These are phyloP conservation scores for Rostrohypoxylon terebratum DNA, from an alignment of 495 filamentous ascomycete species.

Conservation along the genomic window DNA sequence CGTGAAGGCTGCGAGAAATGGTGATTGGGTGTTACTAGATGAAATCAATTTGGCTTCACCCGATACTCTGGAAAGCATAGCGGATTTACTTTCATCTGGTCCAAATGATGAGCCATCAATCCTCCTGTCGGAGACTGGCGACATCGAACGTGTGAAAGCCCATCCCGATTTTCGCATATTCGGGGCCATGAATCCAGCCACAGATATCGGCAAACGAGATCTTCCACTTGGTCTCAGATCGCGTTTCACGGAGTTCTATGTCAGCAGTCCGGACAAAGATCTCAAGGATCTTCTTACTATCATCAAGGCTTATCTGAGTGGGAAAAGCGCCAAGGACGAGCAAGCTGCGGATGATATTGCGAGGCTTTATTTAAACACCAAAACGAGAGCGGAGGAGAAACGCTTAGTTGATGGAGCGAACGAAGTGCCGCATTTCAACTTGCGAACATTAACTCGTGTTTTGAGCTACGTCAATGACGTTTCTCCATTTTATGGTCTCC, in stretches of 20 bases:
- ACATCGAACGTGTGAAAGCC: conserved; percentile 85
- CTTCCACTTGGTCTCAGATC: conserved; percentile 85
- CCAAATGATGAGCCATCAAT: conserved; percentile 77
- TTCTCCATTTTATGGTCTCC: conserved; percentile 84
- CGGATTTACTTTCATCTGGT: conserved; percentile 80
- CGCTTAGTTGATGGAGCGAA: conserved; percentile 91
- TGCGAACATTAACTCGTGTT: conserved; percentile 92
- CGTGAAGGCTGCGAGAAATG: conserved; percentile 89
- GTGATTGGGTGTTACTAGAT: conserved; percentile 97
- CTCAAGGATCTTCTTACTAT: conserved; percentile 84
- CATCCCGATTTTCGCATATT: conserved; percentile 97
- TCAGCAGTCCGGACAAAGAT: conserved; percentile 87
- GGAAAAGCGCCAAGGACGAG: conserved; percentile 71
- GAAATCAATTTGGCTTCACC: conserved; percentile 97
- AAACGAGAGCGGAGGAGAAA: conserved; percentile 82
- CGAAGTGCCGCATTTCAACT: conserved; percentile 93
- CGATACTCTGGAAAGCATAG: conserved; percentile 93
- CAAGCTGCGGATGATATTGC: conserved; percentile 80
- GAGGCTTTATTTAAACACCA: conserved; percentile 85
- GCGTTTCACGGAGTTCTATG: conserved; percentile 93
- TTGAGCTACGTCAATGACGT: conserved; percentile 88
- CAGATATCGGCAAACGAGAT: conserved; percentile 95
- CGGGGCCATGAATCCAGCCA: conserved; percentile 98
- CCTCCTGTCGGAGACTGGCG: conserved; percentile 89
- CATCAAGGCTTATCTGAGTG: conserved; percentile 85